Conservation (phyloP, 306 rosid species). For the Prunus davidiana region DNA sequence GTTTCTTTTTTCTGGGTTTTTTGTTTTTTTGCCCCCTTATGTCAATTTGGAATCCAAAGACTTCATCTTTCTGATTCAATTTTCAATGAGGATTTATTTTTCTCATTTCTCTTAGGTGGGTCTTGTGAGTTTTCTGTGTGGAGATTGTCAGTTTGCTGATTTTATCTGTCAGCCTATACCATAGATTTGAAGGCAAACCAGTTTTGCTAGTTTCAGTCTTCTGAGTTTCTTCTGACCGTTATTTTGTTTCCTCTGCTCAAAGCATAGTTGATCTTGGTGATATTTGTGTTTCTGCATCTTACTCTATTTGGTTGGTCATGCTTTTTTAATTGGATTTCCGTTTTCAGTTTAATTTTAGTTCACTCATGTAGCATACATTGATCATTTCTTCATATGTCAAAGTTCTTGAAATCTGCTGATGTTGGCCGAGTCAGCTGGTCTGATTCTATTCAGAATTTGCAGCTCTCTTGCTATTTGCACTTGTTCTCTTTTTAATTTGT, state of each 20-base stretch:
- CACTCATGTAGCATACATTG: constrained; percentile 5
- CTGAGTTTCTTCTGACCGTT: not conserved
- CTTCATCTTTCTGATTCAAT: constrained; percentile 16
- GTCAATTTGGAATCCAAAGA: constrained; percentile 19
- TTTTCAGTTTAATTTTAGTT: not conserved
- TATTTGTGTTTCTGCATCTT: constrained; percentile 13
- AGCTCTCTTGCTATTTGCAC: not conserved
- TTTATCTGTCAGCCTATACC: no score
- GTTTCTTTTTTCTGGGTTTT: constrained; percentile 54
- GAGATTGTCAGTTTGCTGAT: no score
- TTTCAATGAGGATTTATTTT: not conserved
- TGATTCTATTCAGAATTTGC: not conserved
- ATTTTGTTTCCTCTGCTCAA: not conserved
- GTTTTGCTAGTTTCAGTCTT: not conserved
- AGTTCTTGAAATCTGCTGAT: not conserved
- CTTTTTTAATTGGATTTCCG: not conserved
- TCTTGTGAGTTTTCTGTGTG: constrained; percentile 5
- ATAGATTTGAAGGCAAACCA: no score
- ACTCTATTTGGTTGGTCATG: not conserved
- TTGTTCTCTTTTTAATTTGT: not conserved
- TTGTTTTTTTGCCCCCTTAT: not conserved
- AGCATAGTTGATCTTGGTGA: not conserved
- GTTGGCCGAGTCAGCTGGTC: not conserved
- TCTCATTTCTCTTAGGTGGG: constrained; percentile 12
- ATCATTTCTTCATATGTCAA: not conserved